These are phyloP conservation scores for rapeseed (Brassica napus) DNA, from an alignment of 345 rosid genomes.

Conservation along the genomic window DNA sequence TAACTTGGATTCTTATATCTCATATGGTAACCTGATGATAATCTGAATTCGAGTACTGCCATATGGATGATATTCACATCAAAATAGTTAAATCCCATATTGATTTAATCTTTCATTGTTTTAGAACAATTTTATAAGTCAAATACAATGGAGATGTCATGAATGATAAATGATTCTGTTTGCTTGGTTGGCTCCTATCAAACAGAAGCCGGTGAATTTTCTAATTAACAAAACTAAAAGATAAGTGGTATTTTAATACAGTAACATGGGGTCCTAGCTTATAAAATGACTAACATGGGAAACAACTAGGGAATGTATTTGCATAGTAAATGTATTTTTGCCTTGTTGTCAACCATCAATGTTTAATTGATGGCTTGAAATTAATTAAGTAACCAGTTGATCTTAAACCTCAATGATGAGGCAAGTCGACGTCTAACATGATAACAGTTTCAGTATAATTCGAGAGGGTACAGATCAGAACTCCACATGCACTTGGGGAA, in stretches of 20 bases:
- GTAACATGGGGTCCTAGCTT: slow-evolving; percentile 25
- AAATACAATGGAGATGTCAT: neutral
- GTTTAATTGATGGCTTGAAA: slow-evolving; percentile 8
- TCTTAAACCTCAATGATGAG: slow-evolving; percentile 9
- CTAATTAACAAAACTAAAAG: slow-evolving; percentile 24
- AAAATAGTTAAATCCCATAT: too few species aligned
- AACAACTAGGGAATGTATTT: slow-evolving; percentile 30
- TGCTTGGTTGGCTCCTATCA: slow-evolving; percentile 12
- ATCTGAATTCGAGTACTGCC: too few species aligned
- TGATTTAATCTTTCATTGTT: too few species aligned
- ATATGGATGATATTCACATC: too few species aligned
- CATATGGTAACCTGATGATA: too few species aligned
- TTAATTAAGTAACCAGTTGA: neutral
- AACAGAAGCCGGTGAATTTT: slow-evolving; percentile 35
- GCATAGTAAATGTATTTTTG: slow-evolving; percentile 30
- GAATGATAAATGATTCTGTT: slow-evolving; percentile 7
- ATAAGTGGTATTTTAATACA: slow-evolving; percentile 34
- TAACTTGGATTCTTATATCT: too few species aligned
- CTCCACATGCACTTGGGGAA: slow-evolving; percentile 57
- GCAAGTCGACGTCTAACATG: slow-evolving; percentile 12
- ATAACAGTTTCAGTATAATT: neutral
- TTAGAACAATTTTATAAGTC: neutral
- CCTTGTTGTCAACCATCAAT: slow-evolving; percentile 8
- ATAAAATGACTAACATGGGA: slow-evolving; percentile 32
- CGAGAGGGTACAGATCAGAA: neutral